Conservation (phyloP, 2,329 filamentous ascomycete genomes). For the Aschersonia sp. region DNA sequence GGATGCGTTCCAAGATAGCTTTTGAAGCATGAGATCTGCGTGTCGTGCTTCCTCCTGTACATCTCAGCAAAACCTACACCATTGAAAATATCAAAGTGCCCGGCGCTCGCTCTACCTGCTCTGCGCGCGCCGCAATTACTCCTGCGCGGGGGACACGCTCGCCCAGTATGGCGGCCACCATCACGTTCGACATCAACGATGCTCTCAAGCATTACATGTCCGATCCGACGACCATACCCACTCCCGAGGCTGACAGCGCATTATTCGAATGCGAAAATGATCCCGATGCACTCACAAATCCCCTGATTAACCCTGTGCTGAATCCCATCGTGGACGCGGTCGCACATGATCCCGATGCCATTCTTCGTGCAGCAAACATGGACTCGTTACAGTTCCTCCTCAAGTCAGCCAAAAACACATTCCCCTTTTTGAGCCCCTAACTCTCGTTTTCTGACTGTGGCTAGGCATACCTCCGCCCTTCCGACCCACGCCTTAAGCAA, state of each 20-base stretch:
- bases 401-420: conserved; percentile 57
- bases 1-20: too few species aligned
- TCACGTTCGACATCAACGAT: conserved; percentile 91
- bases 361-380: conserved; percentile 64
- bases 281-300: conserved; percentile 65
- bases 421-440: neutral
- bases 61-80: too few species aligned
- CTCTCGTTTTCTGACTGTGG: conserved; percentile 25
- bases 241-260: conserved; percentile 69
- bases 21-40: too few species aligned
- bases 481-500: conserved; percentile 78
- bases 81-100: too few species aligned
- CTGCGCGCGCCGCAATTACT: too few species aligned
- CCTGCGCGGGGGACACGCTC: conserved; percentile 7
- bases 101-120: too few species aligned
- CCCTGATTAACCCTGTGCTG: conserved; percentile 69
- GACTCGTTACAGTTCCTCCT: conserved; percentile 91
- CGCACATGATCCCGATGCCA: conserved; percentile 79
- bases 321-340: conserved; percentile 89
- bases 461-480: conserved; percentile 68
- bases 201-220: conserved; percentile 94
- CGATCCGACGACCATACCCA: conserved; percentile 70
- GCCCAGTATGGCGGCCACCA: conserved; percentile 53
- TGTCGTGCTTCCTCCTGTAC: too few species aligned
- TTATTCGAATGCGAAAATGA: conserved; percentile 89